Percentiles rank a stretch among this genome's conserved stretches.
phyloP scores from a whole-genome alignment of 108 stramenopile species.

The Pseudonitzschia pungens region DNA sequence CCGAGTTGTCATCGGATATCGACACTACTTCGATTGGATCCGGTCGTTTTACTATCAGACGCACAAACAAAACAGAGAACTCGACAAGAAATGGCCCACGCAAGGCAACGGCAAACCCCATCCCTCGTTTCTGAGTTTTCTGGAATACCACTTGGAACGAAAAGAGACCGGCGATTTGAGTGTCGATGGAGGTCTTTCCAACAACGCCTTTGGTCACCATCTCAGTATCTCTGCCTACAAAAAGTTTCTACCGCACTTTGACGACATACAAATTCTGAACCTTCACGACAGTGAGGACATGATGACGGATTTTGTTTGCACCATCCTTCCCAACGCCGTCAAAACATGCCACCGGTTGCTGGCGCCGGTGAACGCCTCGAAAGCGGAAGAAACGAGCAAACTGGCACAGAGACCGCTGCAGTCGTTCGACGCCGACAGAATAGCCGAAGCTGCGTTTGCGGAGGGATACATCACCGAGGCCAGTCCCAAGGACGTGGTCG shows the following conservation, averaged over 20 bases:
- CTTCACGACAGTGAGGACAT: slow-evolving; percentile 22
- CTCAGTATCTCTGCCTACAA: slow-evolving; percentile 16
- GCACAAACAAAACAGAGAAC: slow-evolving; percentile 10
- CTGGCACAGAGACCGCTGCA: slow-evolving; percentile 8
- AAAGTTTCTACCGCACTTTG: slow-evolving; percentile 25
- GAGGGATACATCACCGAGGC: neutral
- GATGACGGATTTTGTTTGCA: slow-evolving; percentile 28
- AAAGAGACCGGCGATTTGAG: slow-evolving; percentile 17
- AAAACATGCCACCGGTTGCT: slow-evolving; percentile 15
- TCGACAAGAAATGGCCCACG: slow-evolving; percentile 10
- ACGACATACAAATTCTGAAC: slow-evolving; percentile 22
- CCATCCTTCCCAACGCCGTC: slow-evolving; percentile 22
- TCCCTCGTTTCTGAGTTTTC: slow-evolving; percentile 17
- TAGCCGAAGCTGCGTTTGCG: slow-evolving; percentile 21
- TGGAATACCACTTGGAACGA: slow-evolving; percentile 16
- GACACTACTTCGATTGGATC: slow-evolving; percentile 32
- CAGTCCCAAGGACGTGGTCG: neutral
- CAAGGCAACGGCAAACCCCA: slow-evolving; percentile 9
- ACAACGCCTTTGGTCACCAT: slow-evolving; percentile 24
- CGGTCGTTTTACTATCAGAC: slow-evolving; percentile 29
- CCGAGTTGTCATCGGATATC: slow-evolving; percentile 23
- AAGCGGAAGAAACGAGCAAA: neutral
- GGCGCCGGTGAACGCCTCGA: neutral
- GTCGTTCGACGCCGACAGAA: slow-evolving; percentile 19
- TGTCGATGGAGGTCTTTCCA: slow-evolving; percentile 8